phyloP scores from a whole-genome alignment of 2,329 filamentous ascomycete species.

The Fusarium hostae region DNA sequence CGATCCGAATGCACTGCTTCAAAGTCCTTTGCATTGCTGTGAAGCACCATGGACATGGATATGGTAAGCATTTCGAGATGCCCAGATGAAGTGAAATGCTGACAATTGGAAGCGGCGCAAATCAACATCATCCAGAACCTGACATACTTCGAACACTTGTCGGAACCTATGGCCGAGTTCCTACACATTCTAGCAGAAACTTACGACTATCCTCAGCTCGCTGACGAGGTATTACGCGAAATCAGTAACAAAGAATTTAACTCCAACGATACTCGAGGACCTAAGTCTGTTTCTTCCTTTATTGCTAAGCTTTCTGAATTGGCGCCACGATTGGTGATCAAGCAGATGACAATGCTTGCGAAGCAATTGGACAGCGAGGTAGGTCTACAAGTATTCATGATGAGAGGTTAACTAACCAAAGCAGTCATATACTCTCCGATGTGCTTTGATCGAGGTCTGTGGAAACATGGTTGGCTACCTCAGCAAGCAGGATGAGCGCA shows the following conservation, averaged over 20 bases:
- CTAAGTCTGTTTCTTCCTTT: conserved; percentile 95
- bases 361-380: conserved; percentile 96
- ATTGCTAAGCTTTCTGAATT: conserved; percentile 93
- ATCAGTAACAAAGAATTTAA: conserved; percentile 98
- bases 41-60: conserved; percentile 97
- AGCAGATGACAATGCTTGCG: conserved; percentile 94
- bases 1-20: conserved; percentile 96
- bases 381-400: conserved; percentile 25
- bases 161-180: conserved; percentile 98
- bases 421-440: conserved; percentile 90
- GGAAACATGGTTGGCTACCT: conserved; percentile 94
- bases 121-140: conserved; percentile 98
- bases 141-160: conserved; percentile 98
- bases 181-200: conserved; percentile 95
- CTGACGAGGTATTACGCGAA: conserved; percentile 92
- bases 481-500: conserved; percentile 89
- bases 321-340: conserved; percentile 90
- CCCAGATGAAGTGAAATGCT: conserved; percentile 31
- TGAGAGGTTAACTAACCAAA: conserved; percentile 36
- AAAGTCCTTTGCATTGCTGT: conserved; percentile 96
- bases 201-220: conserved; percentile 95
- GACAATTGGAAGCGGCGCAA: conserved; percentile 76
- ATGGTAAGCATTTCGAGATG: conserved; percentile 67
- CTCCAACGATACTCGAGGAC: conserved; percentile 92
- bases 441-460: conserved; percentile 94